phyloP scores from a whole-genome alignment of 495 filamentous ascomycete species.

The Delitschia confertaspora region DNA sequence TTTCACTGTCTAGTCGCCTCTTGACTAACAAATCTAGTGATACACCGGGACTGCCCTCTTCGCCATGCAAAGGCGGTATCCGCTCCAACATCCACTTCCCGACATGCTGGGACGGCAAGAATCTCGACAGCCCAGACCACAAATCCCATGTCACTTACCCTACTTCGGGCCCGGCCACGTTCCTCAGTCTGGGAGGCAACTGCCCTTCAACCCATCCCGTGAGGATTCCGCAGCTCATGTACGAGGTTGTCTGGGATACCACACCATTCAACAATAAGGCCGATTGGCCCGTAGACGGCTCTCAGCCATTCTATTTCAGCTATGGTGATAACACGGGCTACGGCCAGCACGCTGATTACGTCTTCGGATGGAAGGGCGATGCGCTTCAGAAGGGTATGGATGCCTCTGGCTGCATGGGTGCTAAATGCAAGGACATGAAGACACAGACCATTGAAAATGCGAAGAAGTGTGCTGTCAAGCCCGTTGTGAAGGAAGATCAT shows the following conservation, averaged over 20 bases:
- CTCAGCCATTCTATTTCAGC: constrained; percentile 18
- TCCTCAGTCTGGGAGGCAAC: constrained; percentile 15
- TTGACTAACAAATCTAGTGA: constrained; percentile 1
- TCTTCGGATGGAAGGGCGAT: constrained; percentile 20
- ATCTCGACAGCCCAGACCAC: constrained; percentile 20
- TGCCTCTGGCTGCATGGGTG: constrained; percentile 12
- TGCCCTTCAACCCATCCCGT: constrained; percentile 23
- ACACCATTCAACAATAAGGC: constrained; percentile 20
- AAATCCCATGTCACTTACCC: constrained; percentile 21
- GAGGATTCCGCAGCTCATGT: constrained; percentile 20
- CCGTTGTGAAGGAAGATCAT: constrained; percentile 6
- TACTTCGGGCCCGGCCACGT: constrained; percentile 11
- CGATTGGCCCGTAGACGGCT: constrained; percentile 20
- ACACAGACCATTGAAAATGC: constrained; percentile 8
- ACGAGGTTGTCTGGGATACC: constrained; percentile 25
- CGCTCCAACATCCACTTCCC: constrained; percentile 21
- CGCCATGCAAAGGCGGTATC: constrained; percentile 14
- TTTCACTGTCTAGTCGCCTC: neutral
- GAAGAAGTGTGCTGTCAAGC: constrained; percentile 9
- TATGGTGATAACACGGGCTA: constrained; percentile 18
- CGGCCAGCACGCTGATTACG: constrained; percentile 15
- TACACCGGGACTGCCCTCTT: constrained; percentile 1
- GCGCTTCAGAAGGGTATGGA: constrained; percentile 19
- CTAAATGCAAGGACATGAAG: constrained; percentile 10
- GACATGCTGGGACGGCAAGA: constrained; percentile 18